These are phyloP conservation scores for Globisporangium barbulae DNA, from an alignment of 352 stramenopile species.

Conservation along the genomic window DNA sequence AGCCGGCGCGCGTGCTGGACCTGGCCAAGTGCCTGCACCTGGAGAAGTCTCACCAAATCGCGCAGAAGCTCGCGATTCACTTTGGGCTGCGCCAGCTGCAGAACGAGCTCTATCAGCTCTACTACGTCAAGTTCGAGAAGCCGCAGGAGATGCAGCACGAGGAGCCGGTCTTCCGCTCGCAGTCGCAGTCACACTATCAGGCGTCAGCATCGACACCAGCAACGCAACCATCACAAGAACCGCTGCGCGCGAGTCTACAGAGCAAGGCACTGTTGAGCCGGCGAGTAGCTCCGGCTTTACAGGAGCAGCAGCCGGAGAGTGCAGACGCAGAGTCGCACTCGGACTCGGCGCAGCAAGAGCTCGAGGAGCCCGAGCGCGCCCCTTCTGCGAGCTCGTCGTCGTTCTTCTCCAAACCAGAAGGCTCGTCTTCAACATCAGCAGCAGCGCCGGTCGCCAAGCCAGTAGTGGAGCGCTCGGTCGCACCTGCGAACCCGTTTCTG, in stretches of 20 bases:
- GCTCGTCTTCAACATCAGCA: not conserved
- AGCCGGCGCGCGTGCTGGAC: conserved; percentile 64
- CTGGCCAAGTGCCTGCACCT: conserved; percentile 79
- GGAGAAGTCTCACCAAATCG: conserved; percentile 82
- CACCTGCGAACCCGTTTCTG: conserved; percentile 67
- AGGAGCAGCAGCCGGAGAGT: not conserved
- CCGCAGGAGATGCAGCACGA: conserved; percentile 17
- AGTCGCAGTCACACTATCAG: conserved; percentile 2
- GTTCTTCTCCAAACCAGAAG: conserved; percentile 11
- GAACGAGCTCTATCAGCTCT: conserved; percentile 70
- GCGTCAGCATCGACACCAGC: not conserved
- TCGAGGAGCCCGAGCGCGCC: not conserved
- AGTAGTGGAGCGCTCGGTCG: conserved; percentile 39
- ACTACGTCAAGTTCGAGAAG: conserved; percentile 58
- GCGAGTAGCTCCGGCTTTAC: not conserved
- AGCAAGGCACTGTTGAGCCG: conserved; percentile 20
- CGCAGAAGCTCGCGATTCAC: conserved; percentile 77
- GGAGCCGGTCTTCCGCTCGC: not conserved
- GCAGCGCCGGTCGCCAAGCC: not conserved
- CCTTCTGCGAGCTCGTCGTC: conserved; percentile 9
- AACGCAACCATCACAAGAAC: not conserved
- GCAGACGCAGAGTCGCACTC: not conserved
- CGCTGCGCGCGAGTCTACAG: conserved; percentile 12
- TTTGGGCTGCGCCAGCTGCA: conserved; percentile 73
- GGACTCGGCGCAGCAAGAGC: conserved; percentile 3